A percentile compares a stretch with the other conserved stretches of the same genome.
phyloP scores from a whole-genome alignment of 2,329 filamentous ascomycete species.

The Alternaria conjuncta region DNA sequence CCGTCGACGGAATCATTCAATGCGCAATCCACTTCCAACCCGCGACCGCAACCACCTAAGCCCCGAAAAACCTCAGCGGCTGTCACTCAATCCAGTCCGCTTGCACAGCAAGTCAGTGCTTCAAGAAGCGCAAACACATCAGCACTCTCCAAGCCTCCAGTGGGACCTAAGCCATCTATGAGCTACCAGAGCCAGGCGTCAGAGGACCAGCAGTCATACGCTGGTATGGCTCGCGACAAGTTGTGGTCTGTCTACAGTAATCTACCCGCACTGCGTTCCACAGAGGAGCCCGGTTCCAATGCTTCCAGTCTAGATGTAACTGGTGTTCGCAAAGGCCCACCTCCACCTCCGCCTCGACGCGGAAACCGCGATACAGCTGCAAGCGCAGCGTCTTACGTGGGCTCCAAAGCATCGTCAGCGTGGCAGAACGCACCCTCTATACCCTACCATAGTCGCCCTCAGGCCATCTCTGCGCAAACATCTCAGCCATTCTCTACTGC shows the following conservation, averaged over 20 bases:
- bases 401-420: slow-evolving; percentile 44
- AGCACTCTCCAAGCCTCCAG: slow-evolving; percentile 41
- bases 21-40: slow-evolving; percentile 25
- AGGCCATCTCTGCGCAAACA: slow-evolving; percentile 20
- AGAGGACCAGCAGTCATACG: slow-evolving; percentile 41
- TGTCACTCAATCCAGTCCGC: slow-evolving; percentile 34
- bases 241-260: slow-evolving; percentile 50
- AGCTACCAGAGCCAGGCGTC: slow-evolving; percentile 22
- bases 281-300: slow-evolving; percentile 18
- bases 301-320: slow-evolving; percentile 15
- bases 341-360: slow-evolving; percentile 47
- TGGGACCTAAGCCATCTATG: slow-evolving; percentile 33
- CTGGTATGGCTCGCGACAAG: slow-evolving; percentile 48
- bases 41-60: slow-evolving; percentile 44
- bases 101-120: slow-evolving; percentile 31
- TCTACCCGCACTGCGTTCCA: slow-evolving; percentile 44
- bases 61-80: slow-evolving; percentile 37
- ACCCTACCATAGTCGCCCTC: slow-evolving; percentile 34
- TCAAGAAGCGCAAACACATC: slow-evolving; percentile 35
- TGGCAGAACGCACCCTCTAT: slow-evolving; percentile 45
- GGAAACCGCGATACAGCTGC: slow-evolving; percentile 46
- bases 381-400: slow-evolving; percentile 47
- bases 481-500: slow-evolving; percentile 39
- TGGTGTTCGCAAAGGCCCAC: slow-evolving; percentile 30
- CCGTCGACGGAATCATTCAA: slow-evolving; percentile 38